These are phyloP conservation scores for Malassezia slooffiae DNA, from an alignment of 1,284 basidiomycete genomes.

Conservation along the genomic window DNA sequence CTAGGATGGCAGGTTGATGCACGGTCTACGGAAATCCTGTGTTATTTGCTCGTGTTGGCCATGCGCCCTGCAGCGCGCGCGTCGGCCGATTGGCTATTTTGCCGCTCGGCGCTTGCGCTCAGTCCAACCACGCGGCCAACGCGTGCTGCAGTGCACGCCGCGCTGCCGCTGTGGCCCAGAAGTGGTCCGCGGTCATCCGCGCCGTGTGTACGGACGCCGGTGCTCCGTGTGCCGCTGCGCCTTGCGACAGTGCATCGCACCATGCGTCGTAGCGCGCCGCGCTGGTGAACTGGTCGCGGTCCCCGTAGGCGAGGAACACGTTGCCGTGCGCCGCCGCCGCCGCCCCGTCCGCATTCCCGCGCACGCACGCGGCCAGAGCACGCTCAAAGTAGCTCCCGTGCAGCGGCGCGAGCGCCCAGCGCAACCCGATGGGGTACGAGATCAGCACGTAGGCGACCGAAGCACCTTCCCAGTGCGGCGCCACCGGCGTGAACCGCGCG, in stretches of 20 bases:
- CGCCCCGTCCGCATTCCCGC: no score
- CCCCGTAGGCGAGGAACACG: conserved; percentile 8
- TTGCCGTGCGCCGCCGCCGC: background rate
- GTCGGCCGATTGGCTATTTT: no score
- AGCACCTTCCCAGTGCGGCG: background rate
- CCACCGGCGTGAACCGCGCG: background rate
- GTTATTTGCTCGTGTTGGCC: no score
- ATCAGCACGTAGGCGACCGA: conserved; percentile 14
- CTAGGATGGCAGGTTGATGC: no score
- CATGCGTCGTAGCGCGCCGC: conserved; percentile 6
- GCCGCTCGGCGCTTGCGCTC: no score
- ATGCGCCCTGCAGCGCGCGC: no score
- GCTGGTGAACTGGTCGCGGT: conserved; percentile 16
- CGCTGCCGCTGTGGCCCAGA: conserved; percentile 1
- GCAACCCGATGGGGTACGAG: conserved; percentile 16
- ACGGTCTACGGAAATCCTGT: no score
- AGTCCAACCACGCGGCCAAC: conserved; percentile 1
- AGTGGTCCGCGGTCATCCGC: conserved; percentile 5
- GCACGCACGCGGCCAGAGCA: conserved; percentile 3
- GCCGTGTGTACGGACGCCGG: background rate
- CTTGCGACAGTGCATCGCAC: background rate
- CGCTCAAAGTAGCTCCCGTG: background rate
- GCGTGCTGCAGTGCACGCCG: conserved; percentile 1
- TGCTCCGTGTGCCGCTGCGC: background rate
- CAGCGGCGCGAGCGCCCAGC: conserved; percentile 14